phyloP scores from a whole-genome alignment of 805 yeast species.

The Lipomyces sp. region DNA sequence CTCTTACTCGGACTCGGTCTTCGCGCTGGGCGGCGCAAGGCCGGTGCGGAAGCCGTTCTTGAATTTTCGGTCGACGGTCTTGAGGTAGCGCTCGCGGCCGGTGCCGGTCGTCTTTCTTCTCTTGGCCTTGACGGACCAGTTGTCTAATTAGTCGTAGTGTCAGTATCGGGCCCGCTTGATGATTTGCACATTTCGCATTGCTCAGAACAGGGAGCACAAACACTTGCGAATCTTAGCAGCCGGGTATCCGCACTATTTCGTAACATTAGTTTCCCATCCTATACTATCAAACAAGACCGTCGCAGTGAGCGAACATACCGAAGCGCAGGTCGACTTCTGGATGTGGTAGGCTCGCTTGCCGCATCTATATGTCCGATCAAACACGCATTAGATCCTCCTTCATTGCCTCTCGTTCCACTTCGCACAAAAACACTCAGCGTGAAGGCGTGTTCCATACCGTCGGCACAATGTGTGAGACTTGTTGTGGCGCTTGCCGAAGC shows the following conservation, averaged over 20 bases:
- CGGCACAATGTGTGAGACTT: constrained; percentile 98
- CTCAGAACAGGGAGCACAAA: constrained; percentile 38
- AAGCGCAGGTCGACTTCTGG: constrained; percentile 98
- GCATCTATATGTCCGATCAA: constrained; percentile 58
- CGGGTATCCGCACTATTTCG: constrained; percentile 88
- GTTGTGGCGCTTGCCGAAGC: constrained; percentile 99
- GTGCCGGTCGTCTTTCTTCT: constrained; percentile 99
- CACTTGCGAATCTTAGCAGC: constrained; percentile 88
- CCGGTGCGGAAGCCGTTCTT: constrained; percentile 98
- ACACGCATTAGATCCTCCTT: not conserved
- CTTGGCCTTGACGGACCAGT: constrained; percentile 99
- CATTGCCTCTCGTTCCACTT: not conserved
- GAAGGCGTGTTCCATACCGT: constrained; percentile 31
- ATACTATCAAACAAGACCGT: not conserved
- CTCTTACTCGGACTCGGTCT: constrained; percentile 10
- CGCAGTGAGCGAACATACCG: constrained; percentile 35
- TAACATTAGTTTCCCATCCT: not conserved
- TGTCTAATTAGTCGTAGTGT: no score
- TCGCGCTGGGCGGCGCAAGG: constrained; percentile 44
- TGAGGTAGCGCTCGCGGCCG: constrained; percentile 98
- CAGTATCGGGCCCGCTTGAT: no score
- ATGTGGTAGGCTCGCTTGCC: constrained; percentile 98
- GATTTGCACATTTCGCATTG: no score
- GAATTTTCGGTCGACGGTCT: constrained; percentile 96
- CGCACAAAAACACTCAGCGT: not conserved